Evolutionary conservation across 2,329 filamentous ascomycete species (phyloP).

Genomic region (Alternaria brassicicola): DNA sequence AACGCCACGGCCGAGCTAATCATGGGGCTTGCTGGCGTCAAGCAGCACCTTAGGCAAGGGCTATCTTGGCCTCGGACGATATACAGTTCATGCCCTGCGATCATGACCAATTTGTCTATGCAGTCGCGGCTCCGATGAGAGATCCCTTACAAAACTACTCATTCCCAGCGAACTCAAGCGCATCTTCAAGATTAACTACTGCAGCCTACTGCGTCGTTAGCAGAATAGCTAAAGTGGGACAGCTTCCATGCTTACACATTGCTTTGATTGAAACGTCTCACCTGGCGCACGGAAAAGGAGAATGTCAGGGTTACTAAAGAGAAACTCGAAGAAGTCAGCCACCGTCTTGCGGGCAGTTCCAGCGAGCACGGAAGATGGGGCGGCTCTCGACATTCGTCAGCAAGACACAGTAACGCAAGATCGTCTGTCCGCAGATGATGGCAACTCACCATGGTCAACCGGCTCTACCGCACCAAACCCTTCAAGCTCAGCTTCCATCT

Average conservation of each 20-base stretch:
- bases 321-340: constrained; percentile 29
- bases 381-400: constrained; percentile 45
- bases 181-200: constrained; percentile 4
- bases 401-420: constrained; percentile 44
- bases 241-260: neutral
- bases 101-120: constrained; percentile 19
- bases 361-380: constrained; percentile 23
- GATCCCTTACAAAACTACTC: constrained; percentile 15
- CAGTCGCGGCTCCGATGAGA: constrained; percentile 13
- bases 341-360: constrained; percentile 48
- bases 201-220: constrained; percentile 4
- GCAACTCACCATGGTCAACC: constrained; percentile 27
- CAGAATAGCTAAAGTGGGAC: constrained; percentile 2
- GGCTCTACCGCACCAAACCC: constrained; percentile 22
- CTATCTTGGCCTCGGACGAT: constrained; percentile 30
- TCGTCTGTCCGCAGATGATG: constrained; percentile 31
- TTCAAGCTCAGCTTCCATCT: constrained; percentile 21
- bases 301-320: constrained; percentile 30
- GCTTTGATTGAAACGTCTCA: constrained; percentile 9
- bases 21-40: constrained; percentile 16
- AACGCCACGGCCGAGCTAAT: constrained; percentile 19
- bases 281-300: constrained; percentile 18
- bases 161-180: constrained; percentile 14
- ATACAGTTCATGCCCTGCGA: constrained; percentile 25
- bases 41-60: constrained; percentile 15